These are phyloP conservation scores for Periglandula ipomoeae DNA, from an alignment of 2,329 filamentous ascomycete genomes.

Conservation along the genomic window DNA sequence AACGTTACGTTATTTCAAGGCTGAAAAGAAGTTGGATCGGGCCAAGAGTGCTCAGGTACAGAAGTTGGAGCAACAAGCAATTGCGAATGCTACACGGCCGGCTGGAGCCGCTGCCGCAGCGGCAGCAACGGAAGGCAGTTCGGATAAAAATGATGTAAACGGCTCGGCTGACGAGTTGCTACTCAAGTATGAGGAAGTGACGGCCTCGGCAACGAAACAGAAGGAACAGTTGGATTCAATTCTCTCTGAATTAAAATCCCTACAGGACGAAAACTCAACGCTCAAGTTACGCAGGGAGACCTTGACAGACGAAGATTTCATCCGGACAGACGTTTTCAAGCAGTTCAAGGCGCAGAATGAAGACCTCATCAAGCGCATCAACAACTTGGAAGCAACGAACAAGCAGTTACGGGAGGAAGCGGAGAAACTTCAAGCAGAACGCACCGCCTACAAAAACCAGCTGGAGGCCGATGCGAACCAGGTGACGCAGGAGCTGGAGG, in stretches of 20 bases:
- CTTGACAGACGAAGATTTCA: conserved; percentile 85
- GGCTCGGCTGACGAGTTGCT: conserved; percentile 58
- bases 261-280: conserved; percentile 71
- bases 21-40: conserved; percentile 88
- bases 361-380: conserved; percentile 84
- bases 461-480: conserved; percentile 72
- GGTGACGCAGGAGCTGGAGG: conserved; percentile 68
- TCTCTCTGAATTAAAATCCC: conserved; percentile 62
- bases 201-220: conserved; percentile 68
- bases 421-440: conserved; percentile 75
- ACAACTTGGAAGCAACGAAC: conserved; percentile 84
- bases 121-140: conserved; percentile 34
- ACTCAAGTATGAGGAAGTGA: conserved; percentile 66
- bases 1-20: conserved; percentile 85
- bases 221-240: conserved; percentile 81
- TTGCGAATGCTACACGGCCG: conserved; percentile 54
- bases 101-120: conserved; percentile 9
- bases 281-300: conserved; percentile 59
- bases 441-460: conserved; percentile 70
- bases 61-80: conserved; percentile 83
- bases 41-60: conserved; percentile 82
- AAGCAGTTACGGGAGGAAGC: conserved; percentile 76
- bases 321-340: conserved; percentile 89
- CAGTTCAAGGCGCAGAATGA: conserved; percentile 83
- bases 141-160: conserved; percentile 42